Conservation (phyloP, 352 stramenopile genomes). For the Phytophthora nicotianae region DNA sequence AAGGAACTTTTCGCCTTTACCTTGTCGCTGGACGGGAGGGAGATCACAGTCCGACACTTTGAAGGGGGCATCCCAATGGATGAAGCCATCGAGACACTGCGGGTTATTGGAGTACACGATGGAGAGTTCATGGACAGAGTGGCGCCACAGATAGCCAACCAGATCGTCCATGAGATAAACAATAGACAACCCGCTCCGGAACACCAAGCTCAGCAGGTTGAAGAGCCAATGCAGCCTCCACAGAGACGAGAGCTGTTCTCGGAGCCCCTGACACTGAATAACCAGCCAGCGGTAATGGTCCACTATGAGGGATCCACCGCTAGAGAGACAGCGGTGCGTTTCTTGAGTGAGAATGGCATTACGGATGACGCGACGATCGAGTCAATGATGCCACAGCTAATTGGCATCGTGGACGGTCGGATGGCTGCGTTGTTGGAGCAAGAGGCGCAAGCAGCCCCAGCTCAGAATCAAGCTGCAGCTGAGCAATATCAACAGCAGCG, state of each 20-base stretch:
- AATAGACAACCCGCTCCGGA: conserved; percentile 9
- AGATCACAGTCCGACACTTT: conserved; percentile 70
- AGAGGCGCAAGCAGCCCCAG: conserved; percentile 29
- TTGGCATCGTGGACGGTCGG: conserved; percentile 60
- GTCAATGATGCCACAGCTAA: conserved; percentile 54
- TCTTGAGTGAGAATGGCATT: conserved; percentile 66
- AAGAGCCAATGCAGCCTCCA: conserved; percentile 16
- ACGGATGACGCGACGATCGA: conserved; percentile 44
- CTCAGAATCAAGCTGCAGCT: conserved; percentile 18
- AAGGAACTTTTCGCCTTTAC: conserved; percentile 66
- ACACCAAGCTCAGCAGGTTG: conserved; percentile 2
- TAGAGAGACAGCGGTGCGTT: conserved; percentile 60
- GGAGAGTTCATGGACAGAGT: conserved; percentile 58
- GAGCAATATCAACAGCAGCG: conserved; percentile 29
- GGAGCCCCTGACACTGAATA: conserved; percentile 63
- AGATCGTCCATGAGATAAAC: conserved; percentile 61
- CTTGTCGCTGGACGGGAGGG: conserved; percentile 55
- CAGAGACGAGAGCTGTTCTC: conserved; percentile 64
- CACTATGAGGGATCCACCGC: conserved; percentile 71
- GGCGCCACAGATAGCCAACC: conserved; percentile 61
- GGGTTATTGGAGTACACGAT: conserved; percentile 48
- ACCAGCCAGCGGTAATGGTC: conserved; percentile 51
- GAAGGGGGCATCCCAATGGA: conserved; percentile 60
- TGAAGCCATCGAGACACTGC: conserved; percentile 61
- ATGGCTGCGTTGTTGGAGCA: conserved; percentile 52